Base-by-base conservation (phyloP, 306 rosid species). In the Datisca glomerata region DNA sequence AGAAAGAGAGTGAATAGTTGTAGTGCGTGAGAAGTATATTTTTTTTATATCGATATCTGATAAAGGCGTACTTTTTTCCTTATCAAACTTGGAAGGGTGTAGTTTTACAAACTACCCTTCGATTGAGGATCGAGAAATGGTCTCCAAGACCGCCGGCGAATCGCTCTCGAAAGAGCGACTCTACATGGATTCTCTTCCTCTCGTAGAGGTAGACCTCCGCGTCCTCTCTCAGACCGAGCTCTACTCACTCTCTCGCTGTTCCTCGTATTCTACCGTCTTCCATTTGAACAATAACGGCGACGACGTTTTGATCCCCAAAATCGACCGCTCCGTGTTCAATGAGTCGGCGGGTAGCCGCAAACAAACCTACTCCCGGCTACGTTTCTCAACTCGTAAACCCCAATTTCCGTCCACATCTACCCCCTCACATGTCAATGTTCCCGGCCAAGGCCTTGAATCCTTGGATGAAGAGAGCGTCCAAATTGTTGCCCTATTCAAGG, bases 311-410 rank as follows among this genome's bases (percentile, higher is more conserved):
- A 57, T 69, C 73, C 94, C 93, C 42, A 81, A 76, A 59, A 81
- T 86, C 21, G 93, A 86, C 74, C 96, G 96, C 56, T 73, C 94
- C 25, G 74, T 73, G 51, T 86, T 86, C 65, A 86, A 86, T 29
- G 94, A 81, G 46, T 81, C 94, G 63, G 94, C 96, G 24, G 94
- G 94, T 3, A 86, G 96, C 52, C 94, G 96, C 2, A 86, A 79
- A 28, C 96, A 86, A 47, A 86, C 96, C 36, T 86, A 43, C 60
- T 79, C 94, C 8, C 78, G 80, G 29, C 87, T 86, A 57, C 94
- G 84, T 47, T 70, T 86, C 8, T 64, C 74, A 3, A 80, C 89
- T 34, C 87, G 84, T 9, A 61, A 59, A 42, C 48, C 66, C 33
- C 75, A 59, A 23, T 49, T 21, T 36, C 18, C 65, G 2, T 43